A percentile compares a stretch with the other conserved stretches of the same genome.
phyloP scores from a whole-genome alignment of 1,139 yeast genomes.

The Suhomyces maxii region DNA sequence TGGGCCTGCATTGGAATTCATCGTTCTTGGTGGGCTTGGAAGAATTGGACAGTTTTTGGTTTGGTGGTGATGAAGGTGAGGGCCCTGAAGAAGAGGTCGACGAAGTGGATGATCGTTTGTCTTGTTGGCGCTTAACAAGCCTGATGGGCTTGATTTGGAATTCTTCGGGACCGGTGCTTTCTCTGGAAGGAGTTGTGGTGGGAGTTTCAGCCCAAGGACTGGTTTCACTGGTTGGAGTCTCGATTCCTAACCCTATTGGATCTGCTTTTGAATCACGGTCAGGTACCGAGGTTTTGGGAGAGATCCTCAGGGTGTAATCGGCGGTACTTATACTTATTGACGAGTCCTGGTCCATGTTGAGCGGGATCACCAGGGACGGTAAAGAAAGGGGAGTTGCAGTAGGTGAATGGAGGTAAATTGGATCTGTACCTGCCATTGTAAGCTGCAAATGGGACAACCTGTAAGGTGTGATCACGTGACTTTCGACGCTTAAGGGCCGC shows the following conservation, averaged over 20 bases:
- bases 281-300: background rate
- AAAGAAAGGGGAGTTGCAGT: background rate
- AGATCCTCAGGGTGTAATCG: background rate
- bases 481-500: background rate
- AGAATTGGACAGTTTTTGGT: slow-evolving; percentile 3
- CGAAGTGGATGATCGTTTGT: slow-evolving; percentile 12
- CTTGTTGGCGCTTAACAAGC: slow-evolving; percentile 30
- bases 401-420: too few relatives aligned
- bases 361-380: background rate
- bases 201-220: slow-evolving; percentile 14
- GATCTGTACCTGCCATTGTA: background rate
- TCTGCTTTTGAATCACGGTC: background rate
- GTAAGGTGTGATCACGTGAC: background rate
- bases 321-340: background rate
- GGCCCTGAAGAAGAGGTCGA: slow-evolving; percentile 5
- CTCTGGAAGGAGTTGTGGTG: slow-evolving; percentile 7
- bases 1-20: slow-evolving; percentile 37
- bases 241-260: slow-evolving; percentile 10
- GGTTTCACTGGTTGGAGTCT: slow-evolving; percentile 12
- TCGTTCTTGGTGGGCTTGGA: slow-evolving; percentile 17
- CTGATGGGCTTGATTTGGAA: slow-evolving; percentile 31
- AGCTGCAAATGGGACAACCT: background rate
- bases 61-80: slow-evolving; percentile 2
- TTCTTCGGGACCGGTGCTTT: slow-evolving; percentile 9
- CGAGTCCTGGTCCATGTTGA: slow-evolving; percentile 2